Base-by-base conservation (phyloP, 495 filamentous ascomycete species). In the Tetracladium marchalianum region DNA sequence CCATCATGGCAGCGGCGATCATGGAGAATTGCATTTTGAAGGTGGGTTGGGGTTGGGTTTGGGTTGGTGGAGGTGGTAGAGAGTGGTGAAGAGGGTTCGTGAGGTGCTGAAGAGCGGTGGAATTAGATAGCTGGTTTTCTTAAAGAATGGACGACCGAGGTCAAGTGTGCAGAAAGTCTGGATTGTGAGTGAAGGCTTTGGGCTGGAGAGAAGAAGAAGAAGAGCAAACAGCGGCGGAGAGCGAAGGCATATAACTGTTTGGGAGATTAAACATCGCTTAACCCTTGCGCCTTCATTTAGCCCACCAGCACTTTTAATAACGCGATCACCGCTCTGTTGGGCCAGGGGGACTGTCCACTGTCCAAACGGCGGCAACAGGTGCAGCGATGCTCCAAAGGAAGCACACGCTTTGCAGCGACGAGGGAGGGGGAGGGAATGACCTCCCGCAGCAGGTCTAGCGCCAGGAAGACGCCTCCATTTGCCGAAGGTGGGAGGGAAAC, bases 61-160 rank as follows among this genome's bases (percentile, higher is more conserved):
- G 42, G 37, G 39, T 49, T 44, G 31, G n/a, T n/a, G 35, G 44
- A 15, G 24, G 24, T 15, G 18, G 32, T 45, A 13, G 41, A 18
- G 27, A 41, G 41, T 35, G 22, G 42, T 35, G 44, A 17, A 12
- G 31, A 41, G 22, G 7, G 17, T 44, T 48, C 44, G 42, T 54
- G 15, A 35, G 43, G 47, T 52, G 55, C 48, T 54, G 55, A 58
- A 58, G 44, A 72, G 66, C 67, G 58, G 47, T 50, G 39, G 65
- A 63, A 62, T 59, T 66, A 61, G 46, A 62, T 47, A 53, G 56
- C 46, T 54, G 45, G 43, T 64, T 61, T 65, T 59, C 58, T 54
- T 71, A 56, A 75, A 75, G 72, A 75, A 59, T 77, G 72, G 73
- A 76, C 71, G 71, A 75, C 73, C 71, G 68, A 76, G 71, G 73